These are phyloP conservation scores for Kentomonas sorsogonicus DNA, from an alignment of 208 protist genomes.

Conservation along the genomic window DNA sequence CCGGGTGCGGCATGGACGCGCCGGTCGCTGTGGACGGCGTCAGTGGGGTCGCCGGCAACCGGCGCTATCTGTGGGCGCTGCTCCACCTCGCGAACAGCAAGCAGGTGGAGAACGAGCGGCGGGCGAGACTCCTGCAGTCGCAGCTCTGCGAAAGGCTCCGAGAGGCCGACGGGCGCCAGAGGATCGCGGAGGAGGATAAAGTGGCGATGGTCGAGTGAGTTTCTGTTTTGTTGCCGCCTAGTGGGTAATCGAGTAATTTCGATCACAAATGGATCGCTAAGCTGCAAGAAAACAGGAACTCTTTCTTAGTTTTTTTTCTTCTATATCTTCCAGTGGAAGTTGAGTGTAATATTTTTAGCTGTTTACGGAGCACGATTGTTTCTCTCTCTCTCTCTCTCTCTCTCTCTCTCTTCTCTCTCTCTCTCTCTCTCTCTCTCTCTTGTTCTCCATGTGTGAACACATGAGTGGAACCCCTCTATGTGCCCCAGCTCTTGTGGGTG, in stretches of 20 bases:
- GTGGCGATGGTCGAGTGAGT: no score
- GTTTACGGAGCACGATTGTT: neutral
- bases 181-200: no score
- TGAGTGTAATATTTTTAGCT: neutral
- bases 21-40: constrained; percentile 64
- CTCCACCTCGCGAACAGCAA: constrained; percentile 72
- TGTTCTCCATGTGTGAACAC: neutral
- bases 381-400: neutral
- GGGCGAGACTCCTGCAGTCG: constrained; percentile 38
- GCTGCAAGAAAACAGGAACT: neutral
- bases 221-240: no score
- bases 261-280: neutral
- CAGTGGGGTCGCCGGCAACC: constrained; percentile 51
- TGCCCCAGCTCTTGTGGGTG: no score
- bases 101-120: constrained; percentile 66
- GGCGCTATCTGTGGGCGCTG: constrained; percentile 63
- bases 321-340: neutral
- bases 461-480: no score
- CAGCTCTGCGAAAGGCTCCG: no score
- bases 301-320: neutral
- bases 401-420: neutral
- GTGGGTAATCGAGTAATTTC: no score
- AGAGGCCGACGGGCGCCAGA: no score
- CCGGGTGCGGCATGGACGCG: constrained; percentile 67
- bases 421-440: constrained; percentile 8